phyloP scores from a whole-genome alignment of 2,329 filamentous ascomycete species.

The Periconia digitata region DNA sequence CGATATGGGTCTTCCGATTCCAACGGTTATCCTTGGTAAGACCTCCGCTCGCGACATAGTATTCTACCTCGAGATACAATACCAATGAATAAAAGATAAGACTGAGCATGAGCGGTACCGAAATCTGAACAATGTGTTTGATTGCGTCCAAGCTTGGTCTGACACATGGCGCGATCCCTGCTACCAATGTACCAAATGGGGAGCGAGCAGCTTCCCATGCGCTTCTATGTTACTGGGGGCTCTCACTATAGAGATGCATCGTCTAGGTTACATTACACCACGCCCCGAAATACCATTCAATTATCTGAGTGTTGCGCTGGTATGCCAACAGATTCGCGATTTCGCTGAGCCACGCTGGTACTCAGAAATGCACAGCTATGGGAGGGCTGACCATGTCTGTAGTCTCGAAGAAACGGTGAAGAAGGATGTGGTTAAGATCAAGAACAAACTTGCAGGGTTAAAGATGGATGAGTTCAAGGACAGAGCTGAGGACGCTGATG shows the following conservation, averaged over 20 bases:
- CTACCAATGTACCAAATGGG: neutral
- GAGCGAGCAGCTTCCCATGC: constrained; percentile 8
- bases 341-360: no score
- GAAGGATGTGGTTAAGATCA: neutral
- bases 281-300: constrained; percentile 11
- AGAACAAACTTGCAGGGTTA: neutral
- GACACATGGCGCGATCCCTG: neutral
- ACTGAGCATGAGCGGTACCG: constrained; percentile 9
- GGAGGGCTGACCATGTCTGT: neutral
- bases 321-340: no score
- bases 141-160: constrained; percentile 4
- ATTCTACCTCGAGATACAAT: neutral
- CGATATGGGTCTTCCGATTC: constrained; percentile 13
- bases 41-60: neutral
- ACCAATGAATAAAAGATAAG: constrained; percentile 4
- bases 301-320: constrained; percentile 8
- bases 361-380: neutral
- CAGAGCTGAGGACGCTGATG: neutral
- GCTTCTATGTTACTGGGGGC: constrained; percentile 19
- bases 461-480: neutral
- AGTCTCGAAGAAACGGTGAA: neutral
- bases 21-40: constrained; percentile 8
- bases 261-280: constrained; percentile 4
- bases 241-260: constrained; percentile 18
- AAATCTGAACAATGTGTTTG: constrained; percentile 5